Conservation (phyloP, 495 filamentous ascomycete genomes). For the Penicillium diatomitis region DNA sequence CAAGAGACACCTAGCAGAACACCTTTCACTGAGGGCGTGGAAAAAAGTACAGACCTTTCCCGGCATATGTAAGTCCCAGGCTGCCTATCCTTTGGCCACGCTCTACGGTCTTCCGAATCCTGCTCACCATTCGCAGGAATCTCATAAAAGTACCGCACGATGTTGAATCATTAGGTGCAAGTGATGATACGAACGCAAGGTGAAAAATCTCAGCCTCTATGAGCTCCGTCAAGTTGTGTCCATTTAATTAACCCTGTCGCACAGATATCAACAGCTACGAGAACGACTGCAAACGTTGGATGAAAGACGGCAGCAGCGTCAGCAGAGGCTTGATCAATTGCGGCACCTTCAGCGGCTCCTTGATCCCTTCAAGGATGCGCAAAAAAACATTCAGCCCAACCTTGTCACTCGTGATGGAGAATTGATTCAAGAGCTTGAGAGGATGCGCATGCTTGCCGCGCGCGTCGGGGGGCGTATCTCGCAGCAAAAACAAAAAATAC, state of each 20-base stretch:
- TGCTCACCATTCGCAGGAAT: slow-evolving; percentile 14
- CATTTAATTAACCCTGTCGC: slow-evolving; percentile 18
- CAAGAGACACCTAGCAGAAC: slow-evolving; percentile 35
- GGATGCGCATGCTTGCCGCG: slow-evolving; percentile 65
- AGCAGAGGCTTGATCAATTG: slow-evolving; percentile 47
- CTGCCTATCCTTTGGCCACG: too few species aligned
- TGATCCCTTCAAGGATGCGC: slow-evolving; percentile 47
- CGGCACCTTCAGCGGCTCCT: slow-evolving; percentile 49
- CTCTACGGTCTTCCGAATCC: not conserved
- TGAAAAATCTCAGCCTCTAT: slow-evolving; percentile 6
- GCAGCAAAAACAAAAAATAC: slow-evolving; percentile 19
- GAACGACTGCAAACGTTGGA: slow-evolving; percentile 43
- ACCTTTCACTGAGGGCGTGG: slow-evolving; percentile 25
- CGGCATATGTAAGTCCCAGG: slow-evolving; percentile 32
- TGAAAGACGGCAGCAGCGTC: slow-evolving; percentile 40
- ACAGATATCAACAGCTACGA: slow-evolving; percentile 49
- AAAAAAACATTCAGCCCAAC: slow-evolving; percentile 62
- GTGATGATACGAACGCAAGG: slow-evolving; percentile 27
- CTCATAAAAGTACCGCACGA: slow-evolving; percentile 28
- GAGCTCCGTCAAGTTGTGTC: slow-evolving; percentile 13
- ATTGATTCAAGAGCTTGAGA: slow-evolving; percentile 61
- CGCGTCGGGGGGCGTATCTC: slow-evolving; percentile 56
- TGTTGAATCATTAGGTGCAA: slow-evolving; percentile 22
- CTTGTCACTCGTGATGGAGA: slow-evolving; percentile 66
- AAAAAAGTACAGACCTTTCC: slow-evolving; percentile 37